Conservation (phyloP, 306 rosid species). For the Hippophae gyantsensis region DNA sequence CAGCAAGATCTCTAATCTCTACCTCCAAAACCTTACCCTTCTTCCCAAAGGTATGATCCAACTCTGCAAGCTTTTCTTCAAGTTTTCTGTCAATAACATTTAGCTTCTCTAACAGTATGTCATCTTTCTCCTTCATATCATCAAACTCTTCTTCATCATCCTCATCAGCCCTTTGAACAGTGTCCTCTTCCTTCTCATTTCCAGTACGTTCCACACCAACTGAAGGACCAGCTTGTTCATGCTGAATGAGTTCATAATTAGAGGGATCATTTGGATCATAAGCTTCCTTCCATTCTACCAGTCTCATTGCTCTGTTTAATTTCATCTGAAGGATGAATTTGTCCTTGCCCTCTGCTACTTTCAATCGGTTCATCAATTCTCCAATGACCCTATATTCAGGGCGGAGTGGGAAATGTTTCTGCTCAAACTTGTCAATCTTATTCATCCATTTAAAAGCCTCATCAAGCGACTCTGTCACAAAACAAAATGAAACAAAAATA, state of each 20-base stretch:
- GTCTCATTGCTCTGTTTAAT: constrained; percentile 72
- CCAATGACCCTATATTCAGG: constrained; percentile 79
- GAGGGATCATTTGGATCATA: constrained; percentile 81
- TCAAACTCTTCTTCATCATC: constrained; percentile 63
- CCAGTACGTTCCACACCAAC: constrained; percentile 48
- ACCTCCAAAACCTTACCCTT: constrained; percentile 87
- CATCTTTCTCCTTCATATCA: constrained; percentile 88
- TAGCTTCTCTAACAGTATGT: constrained; percentile 58
- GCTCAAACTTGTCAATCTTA: constrained; percentile 71
- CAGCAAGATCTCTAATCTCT: constrained; percentile 89
- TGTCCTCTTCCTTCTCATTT: constrained; percentile 39
- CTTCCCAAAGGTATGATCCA: constrained; percentile 84
- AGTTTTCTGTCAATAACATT: constrained; percentile 75
- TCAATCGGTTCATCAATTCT: constrained; percentile 70
- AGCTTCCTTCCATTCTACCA: constrained; percentile 82
- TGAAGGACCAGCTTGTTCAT: constrained; percentile 30
- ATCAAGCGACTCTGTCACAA: constrained; percentile 52
- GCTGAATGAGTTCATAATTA: constrained; percentile 65
- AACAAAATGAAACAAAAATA: not conserved
- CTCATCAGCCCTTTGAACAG: constrained; percentile 27
- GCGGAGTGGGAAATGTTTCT: constrained; percentile 58
- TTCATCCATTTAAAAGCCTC: constrained; percentile 77
- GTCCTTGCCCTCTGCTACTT: constrained; percentile 68
- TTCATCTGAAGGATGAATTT: constrained; percentile 70
- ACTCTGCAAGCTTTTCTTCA: constrained; percentile 75